phyloP scores from a whole-genome alignment of 2,329 filamentous ascomycete species.

The Fusarium begoniae region DNA sequence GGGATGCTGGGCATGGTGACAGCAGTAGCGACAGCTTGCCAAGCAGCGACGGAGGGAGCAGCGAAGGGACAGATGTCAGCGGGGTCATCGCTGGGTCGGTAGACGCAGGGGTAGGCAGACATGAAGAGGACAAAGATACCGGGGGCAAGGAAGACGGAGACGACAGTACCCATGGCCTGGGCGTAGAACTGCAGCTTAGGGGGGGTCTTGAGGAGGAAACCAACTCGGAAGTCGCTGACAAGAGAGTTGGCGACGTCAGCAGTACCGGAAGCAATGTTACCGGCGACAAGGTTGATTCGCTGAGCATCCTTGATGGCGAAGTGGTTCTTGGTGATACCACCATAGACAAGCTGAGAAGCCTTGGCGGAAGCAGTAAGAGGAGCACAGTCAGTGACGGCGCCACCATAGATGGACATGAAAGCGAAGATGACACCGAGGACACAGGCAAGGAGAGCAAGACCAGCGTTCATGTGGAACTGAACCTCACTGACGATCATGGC shows the following conservation, averaged over 20 bases:
- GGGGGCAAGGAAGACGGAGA: slow-evolving; percentile 73
- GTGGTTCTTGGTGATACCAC: slow-evolving; percentile 67
- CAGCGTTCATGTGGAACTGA: slow-evolving; percentile 65
- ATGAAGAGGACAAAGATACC: slow-evolving; percentile 75
- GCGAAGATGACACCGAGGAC: slow-evolving; percentile 67
- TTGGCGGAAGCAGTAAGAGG: slow-evolving; percentile 74
- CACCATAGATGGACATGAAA: slow-evolving; percentile 59
- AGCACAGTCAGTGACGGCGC: slow-evolving; percentile 66
- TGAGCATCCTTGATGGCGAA: slow-evolving; percentile 63
- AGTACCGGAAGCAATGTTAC: slow-evolving; percentile 64
- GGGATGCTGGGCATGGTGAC: slow-evolving; percentile 66
- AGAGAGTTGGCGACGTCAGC: slow-evolving; percentile 64
- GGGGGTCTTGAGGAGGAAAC: slow-evolving; percentile 72
- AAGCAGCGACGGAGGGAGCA: slow-evolving; percentile 71
- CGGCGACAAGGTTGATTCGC: slow-evolving; percentile 72
- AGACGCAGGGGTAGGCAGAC: slow-evolving; percentile 74
- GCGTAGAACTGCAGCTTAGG: slow-evolving; percentile 73
- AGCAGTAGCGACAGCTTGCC: slow-evolving; percentile 71
- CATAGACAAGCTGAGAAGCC: slow-evolving; percentile 74
- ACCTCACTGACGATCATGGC: slow-evolving; percentile 61
- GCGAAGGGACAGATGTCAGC: slow-evolving; percentile 62
- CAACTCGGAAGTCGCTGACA: slow-evolving; percentile 72
- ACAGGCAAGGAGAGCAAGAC: slow-evolving; percentile 64
- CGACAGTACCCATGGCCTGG: slow-evolving; percentile 68
- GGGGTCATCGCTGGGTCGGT: slow-evolving; percentile 55